Conservation (phyloP, 257 asterid species). For the Solanum sejunctum region DNA sequence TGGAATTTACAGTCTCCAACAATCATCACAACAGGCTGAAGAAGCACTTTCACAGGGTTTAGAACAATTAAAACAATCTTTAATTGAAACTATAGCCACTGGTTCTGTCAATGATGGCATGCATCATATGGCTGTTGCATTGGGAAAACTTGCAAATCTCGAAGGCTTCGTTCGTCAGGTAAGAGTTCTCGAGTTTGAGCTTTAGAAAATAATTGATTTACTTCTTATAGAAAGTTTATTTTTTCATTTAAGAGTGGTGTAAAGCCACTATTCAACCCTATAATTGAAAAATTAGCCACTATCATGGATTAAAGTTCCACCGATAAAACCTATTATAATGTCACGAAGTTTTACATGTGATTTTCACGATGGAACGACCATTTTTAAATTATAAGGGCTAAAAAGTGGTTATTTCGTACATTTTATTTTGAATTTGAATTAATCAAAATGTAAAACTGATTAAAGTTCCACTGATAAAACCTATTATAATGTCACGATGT, state of each 20-base stretch:
- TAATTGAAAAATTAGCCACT: background rate
- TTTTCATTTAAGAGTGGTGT: no score
- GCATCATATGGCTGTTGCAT: constrained; percentile 86
- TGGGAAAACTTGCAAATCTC: constrained; percentile 74
- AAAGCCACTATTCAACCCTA: background rate
- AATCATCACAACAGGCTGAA: constrained; percentile 84
- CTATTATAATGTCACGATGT: background rate
- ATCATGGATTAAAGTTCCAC: background rate
- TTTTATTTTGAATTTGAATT: background rate
- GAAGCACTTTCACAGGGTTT: constrained; percentile 92
- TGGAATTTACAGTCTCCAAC: constrained; percentile 86
- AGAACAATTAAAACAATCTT: constrained; percentile 78
- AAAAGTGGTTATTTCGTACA: background rate
- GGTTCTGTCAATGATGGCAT: constrained; percentile 52
- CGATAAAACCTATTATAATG: background rate
- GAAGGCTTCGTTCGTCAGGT: constrained; percentile 93
- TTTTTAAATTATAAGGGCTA: background rate
- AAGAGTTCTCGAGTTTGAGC: background rate
- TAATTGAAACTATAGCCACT: constrained; percentile 51
- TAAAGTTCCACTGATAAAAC: background rate
- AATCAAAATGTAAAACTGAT: background rate
- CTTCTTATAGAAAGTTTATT: background rate
- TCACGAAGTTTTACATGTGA: background rate
- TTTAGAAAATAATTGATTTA: background rate
- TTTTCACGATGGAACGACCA: background rate